Percentiles rank a stretch among this genome's conserved stretches.
These are phyloP conservation scores for Exophiala spinifera DNA, from an alignment of 2,329 filamentous ascomycete species.

Conservation along the genomic window DNA sequence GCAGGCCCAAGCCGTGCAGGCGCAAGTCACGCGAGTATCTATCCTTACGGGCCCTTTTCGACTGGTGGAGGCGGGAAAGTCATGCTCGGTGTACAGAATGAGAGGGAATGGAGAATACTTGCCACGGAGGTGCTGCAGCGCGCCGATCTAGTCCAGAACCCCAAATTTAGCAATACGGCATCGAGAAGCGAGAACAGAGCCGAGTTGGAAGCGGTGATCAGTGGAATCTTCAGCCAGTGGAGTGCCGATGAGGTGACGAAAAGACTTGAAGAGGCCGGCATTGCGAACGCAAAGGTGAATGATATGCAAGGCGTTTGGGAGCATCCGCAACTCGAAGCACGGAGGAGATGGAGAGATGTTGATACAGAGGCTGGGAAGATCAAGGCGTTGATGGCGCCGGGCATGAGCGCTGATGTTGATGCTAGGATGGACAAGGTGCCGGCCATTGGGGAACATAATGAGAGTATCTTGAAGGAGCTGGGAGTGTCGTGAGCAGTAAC, in stretches of 20 bases:
- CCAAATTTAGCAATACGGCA: slow-evolving; percentile 49
- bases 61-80: slow-evolving; percentile 49
- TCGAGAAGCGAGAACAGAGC: slow-evolving; percentile 48
- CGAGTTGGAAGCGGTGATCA: slow-evolving; percentile 47
- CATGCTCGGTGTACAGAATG: slow-evolving; percentile 59
- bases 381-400: slow-evolving; percentile 51
- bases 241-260: slow-evolving; percentile 42
- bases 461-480: slow-evolving; percentile 47
- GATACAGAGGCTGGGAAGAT: slow-evolving; percentile 47
- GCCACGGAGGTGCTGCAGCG: slow-evolving; percentile 47
- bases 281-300: slow-evolving; percentile 57
- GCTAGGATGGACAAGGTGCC: slow-evolving; percentile 48
- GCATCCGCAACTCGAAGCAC: slow-evolving; percentile 52
- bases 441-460: slow-evolving; percentile 51
- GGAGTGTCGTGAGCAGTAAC: slow-evolving; percentile 15
- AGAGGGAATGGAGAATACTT: slow-evolving; percentile 54
- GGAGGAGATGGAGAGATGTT: slow-evolving; percentile 52
- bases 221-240: slow-evolving; percentile 39
- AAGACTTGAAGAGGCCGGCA: slow-evolving; percentile 47
- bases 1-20: slow-evolving; percentile 46
- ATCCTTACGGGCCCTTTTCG: slow-evolving; percentile 56
- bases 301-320: slow-evolving; percentile 55
- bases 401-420: slow-evolving; percentile 35
- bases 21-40: slow-evolving; percentile 55
- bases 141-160: slow-evolving; percentile 43